Evolutionary conservation across 345 rosid genomes (phyloP), one percentile per base, ranked within the genome.

Genomic region (Hypericum androsaemum): DNA sequence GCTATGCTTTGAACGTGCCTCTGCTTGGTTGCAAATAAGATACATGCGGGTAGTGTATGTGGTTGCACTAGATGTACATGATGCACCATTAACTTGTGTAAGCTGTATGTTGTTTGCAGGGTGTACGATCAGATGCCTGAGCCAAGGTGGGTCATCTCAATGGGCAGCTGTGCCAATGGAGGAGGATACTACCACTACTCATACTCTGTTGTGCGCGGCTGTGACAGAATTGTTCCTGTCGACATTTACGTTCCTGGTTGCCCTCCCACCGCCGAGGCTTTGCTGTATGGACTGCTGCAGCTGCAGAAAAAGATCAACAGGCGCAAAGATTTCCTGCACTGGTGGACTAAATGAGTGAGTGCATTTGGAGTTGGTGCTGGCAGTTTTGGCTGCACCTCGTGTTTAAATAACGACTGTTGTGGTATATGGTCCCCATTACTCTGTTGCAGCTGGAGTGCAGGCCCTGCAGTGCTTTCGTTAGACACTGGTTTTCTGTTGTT

Each of bases 81-180:
- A 22, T 22, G 40, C 8, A 1, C 32, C 32, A 49, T 50, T 59
- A 37, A 51, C 51, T 10, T 66, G 50, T 54, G 28, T 32, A 37
- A 53, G 5, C 36, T 12, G 43, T 10, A 10, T n/a, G 59, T 47
- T 65, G 13, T 60, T 71, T 47, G 47, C 88, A 87, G 98, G 88
- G 97, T 92, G 37, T 92, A 92, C 60, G 98, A 85, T 64, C 97
- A 92, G 64, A 92, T 92, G 98, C 98, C 95, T 0, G 97, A 92
- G 69, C 97, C 98, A 6, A 83, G 94, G 68, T 88, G 97, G 97
- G 97, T 92, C 41, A 83, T 92, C 51, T 88, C 98, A 6, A 92
- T 88, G 97, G 98, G 98, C 48, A 92, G 98, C 52, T 88, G 98
- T 61, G 98, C 98, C 15, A 92, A 88, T 58, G 98, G 95, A 52